A percentile compares a stretch with the other conserved stretches of the same genome.
Evolutionary conservation across 257 asterid species (phyloP).

Genomic region (Oldenlandia corymbosa): DNA sequence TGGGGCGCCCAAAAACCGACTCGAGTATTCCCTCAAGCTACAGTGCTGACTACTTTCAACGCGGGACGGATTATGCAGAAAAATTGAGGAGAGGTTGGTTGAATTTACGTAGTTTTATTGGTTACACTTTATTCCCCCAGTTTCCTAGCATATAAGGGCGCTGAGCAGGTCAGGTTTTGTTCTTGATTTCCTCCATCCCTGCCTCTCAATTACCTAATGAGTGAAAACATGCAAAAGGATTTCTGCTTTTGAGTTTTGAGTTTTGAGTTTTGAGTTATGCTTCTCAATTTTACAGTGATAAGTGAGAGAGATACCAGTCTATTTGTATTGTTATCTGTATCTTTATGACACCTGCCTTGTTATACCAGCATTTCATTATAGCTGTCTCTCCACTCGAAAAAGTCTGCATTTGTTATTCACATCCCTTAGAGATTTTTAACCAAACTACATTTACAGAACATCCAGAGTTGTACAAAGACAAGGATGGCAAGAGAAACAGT

Average conservation of each 20-base stretch:
- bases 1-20: conserved; percentile 62
- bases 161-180: background rate
- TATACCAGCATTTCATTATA: background rate
- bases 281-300: too few species aligned
- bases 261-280: too few species aligned
- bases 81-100: conserved; percentile 71
- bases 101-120: too few species aligned
- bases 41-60: conserved; percentile 81
- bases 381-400: background rate
- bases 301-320: too few species aligned
- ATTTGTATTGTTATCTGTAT: too few species aligned
- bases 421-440: background rate
- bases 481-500: conserved; percentile 38
- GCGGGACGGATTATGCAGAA: conserved; percentile 84
- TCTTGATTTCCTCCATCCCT: background rate
- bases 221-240: background rate
- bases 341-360: too few species aligned
- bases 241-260: too few species aligned
- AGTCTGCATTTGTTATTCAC: too few species aligned
- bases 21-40: conserved; percentile 78
- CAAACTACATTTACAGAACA: conserved; percentile 47
- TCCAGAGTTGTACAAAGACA: conserved; percentile 56
- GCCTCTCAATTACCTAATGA: background rate
- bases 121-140: background rate
- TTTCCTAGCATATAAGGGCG: background rate